Conservation (phyloP, 805 yeast genomes). For the Kazachstania africana region DNA sequence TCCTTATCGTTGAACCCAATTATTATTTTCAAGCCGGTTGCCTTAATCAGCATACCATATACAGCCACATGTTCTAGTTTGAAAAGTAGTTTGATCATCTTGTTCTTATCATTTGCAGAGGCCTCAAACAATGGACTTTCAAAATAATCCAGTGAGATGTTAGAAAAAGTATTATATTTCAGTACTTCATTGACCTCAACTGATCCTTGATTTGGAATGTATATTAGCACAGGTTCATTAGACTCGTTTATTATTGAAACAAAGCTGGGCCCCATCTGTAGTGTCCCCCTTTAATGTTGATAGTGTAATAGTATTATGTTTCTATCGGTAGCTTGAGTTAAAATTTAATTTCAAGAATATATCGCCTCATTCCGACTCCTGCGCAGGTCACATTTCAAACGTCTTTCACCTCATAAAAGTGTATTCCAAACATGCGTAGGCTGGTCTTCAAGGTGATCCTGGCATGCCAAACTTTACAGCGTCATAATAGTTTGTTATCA, state of each 20-base stretch:
- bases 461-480: no score
- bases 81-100: slow-evolving; percentile 14
- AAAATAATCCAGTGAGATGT: slow-evolving; percentile 24
- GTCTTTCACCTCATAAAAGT: no score
- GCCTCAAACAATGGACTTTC: slow-evolving; percentile 19
- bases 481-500: no score
- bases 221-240: slow-evolving; percentile 19
- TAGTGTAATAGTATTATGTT: no score
- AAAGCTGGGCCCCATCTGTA: slow-evolving; percentile 9
- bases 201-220: slow-evolving; percentile 9
- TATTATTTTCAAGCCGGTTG: slow-evolving; percentile 21
- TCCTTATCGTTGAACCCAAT: slow-evolving; percentile 16
- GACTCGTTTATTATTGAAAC: slow-evolving; percentile 17
- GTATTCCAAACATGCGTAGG: no score
- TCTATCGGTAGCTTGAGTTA: no score
- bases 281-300: no score
- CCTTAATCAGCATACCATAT: slow-evolving; percentile 19
- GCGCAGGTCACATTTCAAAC: no score
- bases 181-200: slow-evolving; percentile 14
- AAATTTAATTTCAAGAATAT: no score
- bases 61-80: slow-evolving; percentile 22
- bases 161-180: slow-evolving; percentile 23
- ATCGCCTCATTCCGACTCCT: no score
- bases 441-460: no score
- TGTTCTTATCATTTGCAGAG: slow-evolving; percentile 9